These are phyloP conservation scores for Chamaecrista fasciculata DNA, from an alignment of 306 rosid genomes.

Conservation along the genomic window DNA sequence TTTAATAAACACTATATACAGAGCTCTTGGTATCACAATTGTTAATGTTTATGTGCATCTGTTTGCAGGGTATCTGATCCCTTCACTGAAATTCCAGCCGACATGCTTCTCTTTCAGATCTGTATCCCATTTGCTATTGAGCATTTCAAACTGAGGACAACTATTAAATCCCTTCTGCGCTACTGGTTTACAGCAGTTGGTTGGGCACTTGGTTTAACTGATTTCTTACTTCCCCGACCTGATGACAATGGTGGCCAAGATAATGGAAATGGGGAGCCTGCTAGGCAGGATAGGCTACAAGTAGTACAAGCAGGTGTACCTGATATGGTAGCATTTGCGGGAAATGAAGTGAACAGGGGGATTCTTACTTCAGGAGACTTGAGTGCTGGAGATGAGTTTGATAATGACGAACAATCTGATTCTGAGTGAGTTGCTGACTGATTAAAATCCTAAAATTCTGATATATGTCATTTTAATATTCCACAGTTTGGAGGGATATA, in stretches of 20 bases:
- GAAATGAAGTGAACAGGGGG: slow-evolving; percentile 53
- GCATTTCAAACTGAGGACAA: slow-evolving; percentile 93
- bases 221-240: slow-evolving; percentile 83
- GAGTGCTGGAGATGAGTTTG: slow-evolving; percentile 63
- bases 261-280: slow-evolving; percentile 84
- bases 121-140: slow-evolving; percentile 97
- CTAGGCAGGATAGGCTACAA: slow-evolving; percentile 77
- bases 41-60: slow-evolving; percentile 25
- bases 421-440: slow-evolving; percentile 71
- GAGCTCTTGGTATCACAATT: not conserved
- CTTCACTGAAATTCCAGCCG: slow-evolving; percentile 96
- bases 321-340: slow-evolving; percentile 59
- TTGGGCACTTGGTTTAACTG: slow-evolving; percentile 95
- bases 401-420: slow-evolving; percentile 84
- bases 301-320: slow-evolving; percentile 62
- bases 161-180: slow-evolving; percentile 84
- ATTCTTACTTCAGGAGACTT: slow-evolving; percentile 48
- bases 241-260: slow-evolving; percentile 81
- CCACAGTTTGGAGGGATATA: not conserved
- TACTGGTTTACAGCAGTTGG: slow-evolving; percentile 96
- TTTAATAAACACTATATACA: slow-evolving; percentile 14
- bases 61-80: slow-evolving; percentile 93
- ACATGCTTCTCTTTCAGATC: slow-evolving; percentile 98
- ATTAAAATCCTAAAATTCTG: not conserved
- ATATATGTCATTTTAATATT: slow-evolving; percentile 11